Percentiles rank a stretch among this genome's conserved stretches.
Evolutionary conservation across 208 protist species (phyloP).

Genomic region (Trypanosoma lewisi): DNA sequence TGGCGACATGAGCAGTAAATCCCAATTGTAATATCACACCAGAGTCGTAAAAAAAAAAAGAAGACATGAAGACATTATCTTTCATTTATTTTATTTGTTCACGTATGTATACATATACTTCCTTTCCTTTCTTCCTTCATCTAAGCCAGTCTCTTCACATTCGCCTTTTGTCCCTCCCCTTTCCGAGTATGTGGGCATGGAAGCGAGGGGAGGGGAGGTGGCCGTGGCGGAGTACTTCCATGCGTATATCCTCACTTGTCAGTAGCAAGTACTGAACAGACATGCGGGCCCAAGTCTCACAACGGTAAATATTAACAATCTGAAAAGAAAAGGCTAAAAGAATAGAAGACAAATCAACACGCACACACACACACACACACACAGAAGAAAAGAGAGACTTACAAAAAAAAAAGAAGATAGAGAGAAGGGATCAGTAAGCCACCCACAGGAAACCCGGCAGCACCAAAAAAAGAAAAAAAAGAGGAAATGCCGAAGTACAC

Average conservation of each 20-base stretch:
- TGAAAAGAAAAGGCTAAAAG: conserved; percentile 1
- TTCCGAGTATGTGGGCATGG: too few relatives aligned
- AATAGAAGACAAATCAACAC: conserved; percentile 1
- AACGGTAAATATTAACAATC: not conserved
- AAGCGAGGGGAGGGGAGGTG: too few relatives aligned
- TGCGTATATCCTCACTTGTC: too few relatives aligned
- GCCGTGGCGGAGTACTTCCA: too few relatives aligned
- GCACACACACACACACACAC: not conserved
- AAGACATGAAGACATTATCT: conserved; percentile 3
- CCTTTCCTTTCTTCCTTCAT: too few relatives aligned
- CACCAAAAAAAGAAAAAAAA: conserved; percentile 1
- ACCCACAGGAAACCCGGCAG: not conserved
- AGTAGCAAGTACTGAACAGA: not conserved
- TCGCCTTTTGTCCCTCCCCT: too few relatives aligned
- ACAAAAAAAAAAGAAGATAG: conserved; percentile 1
- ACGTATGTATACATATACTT: conserved; percentile 4
- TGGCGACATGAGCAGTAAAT: too few relatives aligned
- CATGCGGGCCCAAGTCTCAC: not conserved
- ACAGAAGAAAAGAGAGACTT: conserved; percentile 9
- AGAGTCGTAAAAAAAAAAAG: too few relatives aligned
- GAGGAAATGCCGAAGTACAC: conserved; percentile 1
- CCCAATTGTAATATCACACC: too few relatives aligned
- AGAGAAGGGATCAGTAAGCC: not conserved
- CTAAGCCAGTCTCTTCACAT: too few relatives aligned
- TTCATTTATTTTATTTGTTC: not conserved